Evolutionary conservation across 2,329 filamentous ascomycete species (phyloP).

Genomic region (Calonectria honghensis): DNA sequence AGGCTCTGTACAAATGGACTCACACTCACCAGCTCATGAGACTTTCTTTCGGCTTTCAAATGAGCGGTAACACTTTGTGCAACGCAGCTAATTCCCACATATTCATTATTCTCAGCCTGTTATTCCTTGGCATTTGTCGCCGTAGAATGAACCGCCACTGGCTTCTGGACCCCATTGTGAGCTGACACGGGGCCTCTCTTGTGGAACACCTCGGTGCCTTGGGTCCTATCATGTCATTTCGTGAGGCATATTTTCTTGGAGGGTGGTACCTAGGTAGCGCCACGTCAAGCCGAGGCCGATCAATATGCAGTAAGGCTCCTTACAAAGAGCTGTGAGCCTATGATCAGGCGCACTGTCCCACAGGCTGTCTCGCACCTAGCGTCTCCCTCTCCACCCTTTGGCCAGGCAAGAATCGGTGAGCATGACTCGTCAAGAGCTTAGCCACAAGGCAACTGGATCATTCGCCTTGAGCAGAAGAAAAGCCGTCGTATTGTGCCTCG

Average conservation of each 20-base stretch:
- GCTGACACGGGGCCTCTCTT: not conserved
- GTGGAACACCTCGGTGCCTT: not conserved
- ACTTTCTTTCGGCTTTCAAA: not conserved
- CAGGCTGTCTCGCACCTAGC: not conserved
- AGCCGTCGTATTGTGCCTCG: not conserved
- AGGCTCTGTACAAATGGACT: not conserved
- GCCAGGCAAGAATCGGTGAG: not conserved
- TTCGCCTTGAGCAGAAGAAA: not conserved
- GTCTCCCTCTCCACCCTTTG: not conserved
- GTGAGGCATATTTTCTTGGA: not conserved
- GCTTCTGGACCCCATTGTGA: not conserved
- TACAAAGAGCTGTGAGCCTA: not conserved
- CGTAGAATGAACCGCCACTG: not conserved
- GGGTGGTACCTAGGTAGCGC: not conserved
- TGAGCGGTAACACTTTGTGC: not conserved
- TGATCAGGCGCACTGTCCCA: not conserved
- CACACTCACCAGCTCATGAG: not conserved
- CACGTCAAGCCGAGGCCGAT: not conserved
- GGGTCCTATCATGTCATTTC: not conserved
- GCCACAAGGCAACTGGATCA: not conserved
- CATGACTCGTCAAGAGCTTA: not conserved
- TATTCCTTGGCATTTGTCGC: not conserved
- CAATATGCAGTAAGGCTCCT: not conserved
- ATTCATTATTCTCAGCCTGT: not conserved
- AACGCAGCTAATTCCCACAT: not conserved